Evolutionary conservation across 192 early-diverging fungal species (phyloP), one percentile per base, ranked within the genome.

Genomic region (Backusella mclennaniae): DNA sequence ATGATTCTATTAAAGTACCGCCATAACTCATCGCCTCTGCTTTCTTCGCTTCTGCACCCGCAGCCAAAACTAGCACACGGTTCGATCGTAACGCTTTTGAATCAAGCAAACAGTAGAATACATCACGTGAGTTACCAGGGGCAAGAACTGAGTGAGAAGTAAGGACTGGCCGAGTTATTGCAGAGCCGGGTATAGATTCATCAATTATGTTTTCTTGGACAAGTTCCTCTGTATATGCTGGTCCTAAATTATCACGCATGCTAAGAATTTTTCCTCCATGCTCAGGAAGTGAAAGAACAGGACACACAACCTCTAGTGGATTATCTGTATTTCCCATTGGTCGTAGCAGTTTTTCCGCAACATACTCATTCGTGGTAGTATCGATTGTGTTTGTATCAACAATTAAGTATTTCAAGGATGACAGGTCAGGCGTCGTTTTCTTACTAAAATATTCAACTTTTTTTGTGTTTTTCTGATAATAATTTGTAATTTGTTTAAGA

Each of bases 211-310:
- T 59, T 46, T 67, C 59, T 19, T 56, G 35, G 4, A 75, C 66
- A 35, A 74, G 71, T 17, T 77, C 82, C 35, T 83, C 82, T 26
- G 79, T 39, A 67, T 71, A 66, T 17, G 78, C 82, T 23, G 82
- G 75, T 1, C 85, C 88, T 1, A 93, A 69, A 59, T 88, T 82
- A 77, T 94, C 92, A n/a, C 91, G 86, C 78, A 93, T 87, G 52
- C 89, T 85, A 73, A 94, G 77, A 35, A 93, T 85, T 82, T 90
- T 90, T 9, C 93, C 92, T 63, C 93, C 93, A 59, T 94, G 89
- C 81, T 94, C 93, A 1, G 92, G 85, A 52, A 94, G 77, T 36
- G 89, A 91, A 31, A 85, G 86, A 75, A 94, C 84, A 11, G 93
- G 87, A 6, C 87, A 90, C 14, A 94, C 79, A 0, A 93, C 89